phyloP scores from a whole-genome alignment of 495 filamentous ascomycete species.

The Penicillium macrosclerotiorum region DNA sequence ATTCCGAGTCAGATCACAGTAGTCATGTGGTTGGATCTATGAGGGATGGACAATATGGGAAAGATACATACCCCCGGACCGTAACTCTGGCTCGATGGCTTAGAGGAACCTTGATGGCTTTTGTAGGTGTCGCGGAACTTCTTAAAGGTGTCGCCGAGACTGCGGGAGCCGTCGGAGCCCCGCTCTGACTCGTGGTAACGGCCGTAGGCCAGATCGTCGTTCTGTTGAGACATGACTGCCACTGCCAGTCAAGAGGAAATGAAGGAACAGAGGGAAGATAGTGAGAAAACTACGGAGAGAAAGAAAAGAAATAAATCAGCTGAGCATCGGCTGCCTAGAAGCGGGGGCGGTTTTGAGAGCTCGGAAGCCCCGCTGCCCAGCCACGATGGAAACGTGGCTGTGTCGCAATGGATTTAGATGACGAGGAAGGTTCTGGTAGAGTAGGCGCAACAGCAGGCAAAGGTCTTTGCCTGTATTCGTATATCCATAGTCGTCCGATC shows the following conservation, averaged over 20 bases:
- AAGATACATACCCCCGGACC: conserved; percentile 10
- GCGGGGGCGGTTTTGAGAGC: conserved; percentile 20
- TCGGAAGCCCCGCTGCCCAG: conserved; percentile 24
- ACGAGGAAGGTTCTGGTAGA: too few species aligned
- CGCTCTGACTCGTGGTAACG: conserved; percentile 42
- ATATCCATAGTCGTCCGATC: too few species aligned
- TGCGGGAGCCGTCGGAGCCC: conserved; percentile 40
- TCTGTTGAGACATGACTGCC: conserved; percentile 36
- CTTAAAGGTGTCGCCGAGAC: conserved; percentile 55
- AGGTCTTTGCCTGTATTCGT: too few species aligned
- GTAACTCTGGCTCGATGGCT: conserved; percentile 15
- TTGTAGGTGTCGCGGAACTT: conserved; percentile 47
- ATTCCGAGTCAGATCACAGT: too few species aligned
- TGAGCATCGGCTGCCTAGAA: conserved; percentile 4
- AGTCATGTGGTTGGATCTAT: too few species aligned
- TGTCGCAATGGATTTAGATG: conserved; percentile 4
- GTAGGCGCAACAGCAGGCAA: too few species aligned
- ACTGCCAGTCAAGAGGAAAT: too few species aligned
- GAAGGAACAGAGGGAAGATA: too few species aligned
- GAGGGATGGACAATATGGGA: too few species aligned
- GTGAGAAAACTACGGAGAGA: background rate
- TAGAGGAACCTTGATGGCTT: conserved; percentile 24
- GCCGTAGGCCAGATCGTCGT: conserved; percentile 58
- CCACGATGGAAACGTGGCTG: conserved; percentile 25
- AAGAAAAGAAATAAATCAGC: conserved; percentile 7